Conservation (phyloP, 1,284 basidiomycete genomes). For the Ustilago loliicola region DNA sequence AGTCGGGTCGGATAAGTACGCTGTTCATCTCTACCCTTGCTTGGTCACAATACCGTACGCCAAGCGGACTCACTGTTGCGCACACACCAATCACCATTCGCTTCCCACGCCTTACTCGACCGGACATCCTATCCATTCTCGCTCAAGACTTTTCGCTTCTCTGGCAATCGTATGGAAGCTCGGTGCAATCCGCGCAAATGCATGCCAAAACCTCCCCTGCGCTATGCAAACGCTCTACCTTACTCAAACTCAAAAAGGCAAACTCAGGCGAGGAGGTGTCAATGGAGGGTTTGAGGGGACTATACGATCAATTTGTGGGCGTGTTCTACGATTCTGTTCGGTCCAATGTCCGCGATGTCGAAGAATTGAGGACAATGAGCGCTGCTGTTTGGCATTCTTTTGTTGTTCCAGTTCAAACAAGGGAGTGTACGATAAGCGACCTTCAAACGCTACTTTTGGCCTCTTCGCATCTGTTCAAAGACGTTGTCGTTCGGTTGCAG, state of each 20-base stretch:
- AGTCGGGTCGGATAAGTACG: slow-evolving; percentile 46
- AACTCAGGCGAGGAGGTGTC: slow-evolving; percentile 23
- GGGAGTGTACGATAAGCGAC: slow-evolving; percentile 31
- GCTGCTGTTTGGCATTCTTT: slow-evolving; percentile 63
- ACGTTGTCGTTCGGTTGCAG: slow-evolving; percentile 59
- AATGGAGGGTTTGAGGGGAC: slow-evolving; percentile 14
- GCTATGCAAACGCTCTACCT: slow-evolving; percentile 18
- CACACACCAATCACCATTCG: slow-evolving; percentile 54
- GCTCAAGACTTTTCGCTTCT: slow-evolving; percentile 38
- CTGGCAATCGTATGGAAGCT: slow-evolving; percentile 34
- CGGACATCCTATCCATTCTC: slow-evolving; percentile 53
- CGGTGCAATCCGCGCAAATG: slow-evolving; percentile 40
- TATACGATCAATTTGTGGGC: slow-evolving; percentile 49
- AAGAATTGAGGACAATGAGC: slow-evolving; percentile 55
- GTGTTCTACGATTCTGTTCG: slow-evolving; percentile 63
- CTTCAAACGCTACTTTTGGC: slow-evolving; percentile 47
- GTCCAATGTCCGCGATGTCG: slow-evolving; percentile 51
- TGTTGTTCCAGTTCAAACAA: slow-evolving; percentile 51
- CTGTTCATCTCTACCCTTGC: slow-evolving; percentile 54
- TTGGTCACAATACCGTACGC: slow-evolving; percentile 57
- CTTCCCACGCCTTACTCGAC: slow-evolving; percentile 43
- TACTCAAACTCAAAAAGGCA: slow-evolving; percentile 22
- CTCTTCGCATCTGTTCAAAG: slow-evolving; percentile 48
- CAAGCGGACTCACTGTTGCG: slow-evolving; percentile 47
- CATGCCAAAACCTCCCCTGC: slow-evolving; percentile 32